phyloP scores from a whole-genome alignment of 2,329 filamentous ascomycete genomes.

The Sporothrix schenckii region DNA sequence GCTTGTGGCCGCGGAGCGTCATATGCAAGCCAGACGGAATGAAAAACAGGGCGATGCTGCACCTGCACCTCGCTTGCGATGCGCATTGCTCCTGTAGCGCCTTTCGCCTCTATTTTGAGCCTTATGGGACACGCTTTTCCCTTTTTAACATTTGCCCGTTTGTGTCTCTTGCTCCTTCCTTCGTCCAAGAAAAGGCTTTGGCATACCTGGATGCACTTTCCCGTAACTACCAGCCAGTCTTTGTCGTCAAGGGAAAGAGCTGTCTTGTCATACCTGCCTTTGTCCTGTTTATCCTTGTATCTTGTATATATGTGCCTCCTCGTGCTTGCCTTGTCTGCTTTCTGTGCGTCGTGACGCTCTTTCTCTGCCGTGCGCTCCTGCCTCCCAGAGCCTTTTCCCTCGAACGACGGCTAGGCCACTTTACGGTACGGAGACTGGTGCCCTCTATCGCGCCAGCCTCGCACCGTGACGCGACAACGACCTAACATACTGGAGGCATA shows the following conservation, averaged over 20 bases:
- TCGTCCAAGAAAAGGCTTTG: background rate
- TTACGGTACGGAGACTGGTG: background rate
- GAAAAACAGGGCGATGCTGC: conserved; percentile 2
- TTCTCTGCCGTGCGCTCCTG: conserved; percentile 12
- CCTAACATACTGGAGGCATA: background rate
- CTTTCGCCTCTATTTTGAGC: conserved; percentile 9
- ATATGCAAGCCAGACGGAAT: background rate
- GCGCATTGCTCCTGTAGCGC: background rate
- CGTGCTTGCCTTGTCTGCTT: conserved; percentile 10
- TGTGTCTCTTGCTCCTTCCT: background rate
- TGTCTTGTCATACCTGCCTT: background rate
- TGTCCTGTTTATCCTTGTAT: background rate
- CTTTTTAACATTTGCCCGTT: background rate
- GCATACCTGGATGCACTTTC: conserved; percentile 7
- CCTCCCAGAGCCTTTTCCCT: background rate
- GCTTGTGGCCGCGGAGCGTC: background rate
- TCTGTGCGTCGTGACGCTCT: background rate
- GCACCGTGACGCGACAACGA: background rate
- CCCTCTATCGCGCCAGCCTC: conserved; percentile 18
- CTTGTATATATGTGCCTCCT: conserved; percentile 5
- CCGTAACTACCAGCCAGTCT: background rate
- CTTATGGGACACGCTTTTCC: conserved; percentile 15
- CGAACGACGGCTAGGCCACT: conserved; percentile 17
- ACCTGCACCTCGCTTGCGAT: conserved; percentile 4
- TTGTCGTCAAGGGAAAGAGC: background rate